phyloP scores from a whole-genome alignment of 2,329 filamentous ascomycete genomes.

The Lachnellula arida region DNA sequence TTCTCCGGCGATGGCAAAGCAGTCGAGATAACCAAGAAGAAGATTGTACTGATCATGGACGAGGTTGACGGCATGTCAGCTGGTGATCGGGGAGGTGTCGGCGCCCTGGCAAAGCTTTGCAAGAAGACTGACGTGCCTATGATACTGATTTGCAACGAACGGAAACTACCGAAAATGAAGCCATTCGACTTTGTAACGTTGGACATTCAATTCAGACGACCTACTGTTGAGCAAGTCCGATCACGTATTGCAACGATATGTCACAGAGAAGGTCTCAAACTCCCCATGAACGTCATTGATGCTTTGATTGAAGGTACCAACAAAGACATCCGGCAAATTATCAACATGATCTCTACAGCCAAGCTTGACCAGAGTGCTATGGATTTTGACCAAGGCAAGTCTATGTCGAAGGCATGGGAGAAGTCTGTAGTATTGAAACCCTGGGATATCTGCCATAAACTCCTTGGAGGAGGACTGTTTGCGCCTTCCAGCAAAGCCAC shows the following conservation, averaged over 20 bases:
- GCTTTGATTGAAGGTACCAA: constrained; percentile 92
- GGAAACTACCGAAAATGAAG: constrained; percentile 92
- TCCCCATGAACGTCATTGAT: constrained; percentile 79
- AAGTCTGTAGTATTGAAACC: constrained; percentile 96
- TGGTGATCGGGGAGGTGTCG: constrained; percentile 91
- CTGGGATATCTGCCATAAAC: constrained; percentile 95
- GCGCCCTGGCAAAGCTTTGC: constrained; percentile 88
- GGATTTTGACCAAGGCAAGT: constrained; percentile 79
- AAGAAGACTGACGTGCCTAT: constrained; percentile 93
- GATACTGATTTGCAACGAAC: constrained; percentile 97
- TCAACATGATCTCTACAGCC: constrained; percentile 96
- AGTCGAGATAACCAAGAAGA: constrained; percentile 79
- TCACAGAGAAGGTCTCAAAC: constrained; percentile 82
- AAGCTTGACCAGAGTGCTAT: constrained; percentile 81
- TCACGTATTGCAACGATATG: constrained; percentile 94
- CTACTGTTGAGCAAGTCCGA: constrained; percentile 85
- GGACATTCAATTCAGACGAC: constrained; percentile 82
- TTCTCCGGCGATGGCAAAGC: constrained; percentile 81
- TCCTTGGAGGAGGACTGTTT: constrained; percentile 85
- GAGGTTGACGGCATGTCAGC: constrained; percentile 99
- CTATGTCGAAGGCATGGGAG: constrained; percentile 97
- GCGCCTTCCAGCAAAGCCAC: constrained; percentile 76
- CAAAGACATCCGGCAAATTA: constrained; percentile 94
- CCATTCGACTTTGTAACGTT: constrained; percentile 85
- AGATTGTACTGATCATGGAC: constrained; percentile 95